Evolutionary conservation across 352 stramenopile genomes (phyloP).

Genomic region (Phytophthora cryptogea): DNA sequence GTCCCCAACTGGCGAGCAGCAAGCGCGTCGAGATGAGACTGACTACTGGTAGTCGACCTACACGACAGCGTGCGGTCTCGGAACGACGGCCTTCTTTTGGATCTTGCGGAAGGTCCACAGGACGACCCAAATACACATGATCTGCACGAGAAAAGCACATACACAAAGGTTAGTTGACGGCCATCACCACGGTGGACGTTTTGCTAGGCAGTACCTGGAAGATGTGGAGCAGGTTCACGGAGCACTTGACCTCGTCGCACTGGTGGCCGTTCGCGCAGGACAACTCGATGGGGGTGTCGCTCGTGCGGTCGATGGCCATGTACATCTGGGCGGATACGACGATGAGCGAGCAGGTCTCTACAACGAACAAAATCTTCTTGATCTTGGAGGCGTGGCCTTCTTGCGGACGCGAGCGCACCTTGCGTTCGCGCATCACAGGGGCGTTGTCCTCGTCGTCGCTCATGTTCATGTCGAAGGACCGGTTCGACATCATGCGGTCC

Average conservation of each 20-base stretch:
- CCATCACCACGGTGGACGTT: background rate
- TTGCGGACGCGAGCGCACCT: slow-evolving; percentile 20
- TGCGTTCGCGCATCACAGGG: slow-evolving; percentile 23
- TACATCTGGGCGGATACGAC: slow-evolving; percentile 57
- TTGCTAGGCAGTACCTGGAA: slow-evolving; percentile 38
- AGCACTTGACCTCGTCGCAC: slow-evolving; percentile 50
- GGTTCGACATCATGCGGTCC: slow-evolving; percentile 43
- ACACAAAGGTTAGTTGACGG: slow-evolving; percentile 5
- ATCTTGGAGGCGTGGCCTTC: slow-evolving; percentile 46
- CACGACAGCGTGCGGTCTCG: slow-evolving; percentile 28
- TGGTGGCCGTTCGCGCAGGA: slow-evolving; percentile 61
- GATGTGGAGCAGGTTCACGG: slow-evolving; percentile 49
- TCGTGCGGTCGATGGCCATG: slow-evolving; percentile 42
- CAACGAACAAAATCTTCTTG: slow-evolving; percentile 49
- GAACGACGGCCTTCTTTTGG: slow-evolving; percentile 40
- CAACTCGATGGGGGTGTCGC: slow-evolving; percentile 43
- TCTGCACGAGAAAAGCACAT: slow-evolving; percentile 20
- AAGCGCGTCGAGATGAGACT: too few species aligned
- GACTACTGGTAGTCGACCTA: slow-evolving; percentile 1
- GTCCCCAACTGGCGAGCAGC: too few species aligned
- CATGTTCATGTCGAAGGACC: slow-evolving; percentile 44
- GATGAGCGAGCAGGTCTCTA: slow-evolving; percentile 38
- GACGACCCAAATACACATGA: slow-evolving; percentile 41
- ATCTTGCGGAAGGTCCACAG: slow-evolving; percentile 49
- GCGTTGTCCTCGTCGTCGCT: slow-evolving; percentile 42